A percentile compares a stretch with the other conserved stretches of the same genome.
Conservation (phyloP, 2,329 filamentous ascomycete species). For the Pyricularia sp. region DNA sequence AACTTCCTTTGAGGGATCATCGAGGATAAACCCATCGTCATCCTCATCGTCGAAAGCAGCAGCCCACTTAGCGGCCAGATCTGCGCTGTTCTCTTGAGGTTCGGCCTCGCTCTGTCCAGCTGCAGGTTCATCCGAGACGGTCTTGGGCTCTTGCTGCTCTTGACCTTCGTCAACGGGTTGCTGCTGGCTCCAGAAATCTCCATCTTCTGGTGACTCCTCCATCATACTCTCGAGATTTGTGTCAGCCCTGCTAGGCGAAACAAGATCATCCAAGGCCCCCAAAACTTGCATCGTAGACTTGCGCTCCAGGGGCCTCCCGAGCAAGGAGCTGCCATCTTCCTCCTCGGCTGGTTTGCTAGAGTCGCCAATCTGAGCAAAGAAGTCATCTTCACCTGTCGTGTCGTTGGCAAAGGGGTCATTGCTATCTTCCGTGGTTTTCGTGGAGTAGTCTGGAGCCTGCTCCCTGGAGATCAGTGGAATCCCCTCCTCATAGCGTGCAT, state of each 20-base stretch:
- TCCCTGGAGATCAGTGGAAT: conserved; percentile 47
- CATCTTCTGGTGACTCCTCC: conserved; percentile 15
- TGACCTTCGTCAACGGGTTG: neutral
- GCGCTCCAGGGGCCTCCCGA: conserved; percentile 39
- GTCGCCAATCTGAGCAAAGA: conserved; percentile 46
- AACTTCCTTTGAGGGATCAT: conserved; percentile 44
- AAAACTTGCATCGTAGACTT: conserved; percentile 65
- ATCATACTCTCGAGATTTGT: conserved; percentile 19
- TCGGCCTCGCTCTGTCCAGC: conserved; percentile 12
- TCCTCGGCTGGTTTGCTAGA: conserved; percentile 12
- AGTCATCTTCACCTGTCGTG: conserved; percentile 42
- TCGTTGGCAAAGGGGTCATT: conserved; percentile 2
- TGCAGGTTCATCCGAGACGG: conserved; percentile 14
- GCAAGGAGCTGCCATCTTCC: conserved; percentile 11
- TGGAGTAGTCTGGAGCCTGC: conserved; percentile 4
- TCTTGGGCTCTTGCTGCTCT: neutral
- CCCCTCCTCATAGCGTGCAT: conserved; percentile 61
- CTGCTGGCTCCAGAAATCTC: conserved; percentile 6
- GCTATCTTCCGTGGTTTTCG: neutral
- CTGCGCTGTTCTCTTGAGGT: conserved; percentile 32
- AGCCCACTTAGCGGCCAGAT: conserved; percentile 74
- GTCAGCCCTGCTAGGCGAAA: conserved; percentile 14
- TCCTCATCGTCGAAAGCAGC: conserved; percentile 72
- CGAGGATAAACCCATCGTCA: conserved; percentile 51
- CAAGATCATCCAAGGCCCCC: conserved; percentile 31